phyloP scores from a whole-genome alignment of 441 rosid genomes.

The Euphorbia schlechtendalii region DNA sequence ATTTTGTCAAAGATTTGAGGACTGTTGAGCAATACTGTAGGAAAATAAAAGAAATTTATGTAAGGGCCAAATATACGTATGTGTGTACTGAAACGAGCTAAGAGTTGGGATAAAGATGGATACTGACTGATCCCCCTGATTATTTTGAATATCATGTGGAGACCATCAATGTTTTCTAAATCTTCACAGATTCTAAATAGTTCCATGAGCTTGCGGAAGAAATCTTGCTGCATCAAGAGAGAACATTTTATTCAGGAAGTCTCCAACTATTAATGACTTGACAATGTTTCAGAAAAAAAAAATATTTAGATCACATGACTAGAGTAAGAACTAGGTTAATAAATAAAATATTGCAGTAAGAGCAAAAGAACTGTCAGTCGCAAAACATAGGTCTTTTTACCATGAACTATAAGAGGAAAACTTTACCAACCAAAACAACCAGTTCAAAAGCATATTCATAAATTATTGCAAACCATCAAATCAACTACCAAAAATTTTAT shows the following conservation, averaged over 20 bases:
- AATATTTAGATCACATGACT: neutral
- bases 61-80: constrained; percentile 10
- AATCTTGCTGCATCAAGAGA: constrained; percentile 65
- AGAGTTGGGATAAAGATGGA: too few relatives aligned
- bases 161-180: constrained; percentile 76
- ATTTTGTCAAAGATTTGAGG: constrained; percentile 85
- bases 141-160: constrained; percentile 90
- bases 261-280: constrained; percentile 7
- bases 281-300: neutral
- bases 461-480: neutral
- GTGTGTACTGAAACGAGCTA: too few relatives aligned
- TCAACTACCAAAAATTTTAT: neutral
- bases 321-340: too few relatives aligned
- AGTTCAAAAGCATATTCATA: neutral
- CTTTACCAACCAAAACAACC: neutral
- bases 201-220: constrained; percentile 79
- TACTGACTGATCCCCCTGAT: constrained; percentile 90
- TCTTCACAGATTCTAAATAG: constrained; percentile 89
- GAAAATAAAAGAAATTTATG: constrained; percentile 16
- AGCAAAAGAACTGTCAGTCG: neutral
- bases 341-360: neutral
- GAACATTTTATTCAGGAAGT: constrained; percentile 17
- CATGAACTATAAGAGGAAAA: neutral
- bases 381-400: neutral
- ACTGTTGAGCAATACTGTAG: constrained; percentile 87